A percentile compares a stretch with the other conserved stretches of the same genome.
phyloP scores from a whole-genome alignment of 2,329 filamentous ascomycete genomes.

The Aspergillus sp. region DNA sequence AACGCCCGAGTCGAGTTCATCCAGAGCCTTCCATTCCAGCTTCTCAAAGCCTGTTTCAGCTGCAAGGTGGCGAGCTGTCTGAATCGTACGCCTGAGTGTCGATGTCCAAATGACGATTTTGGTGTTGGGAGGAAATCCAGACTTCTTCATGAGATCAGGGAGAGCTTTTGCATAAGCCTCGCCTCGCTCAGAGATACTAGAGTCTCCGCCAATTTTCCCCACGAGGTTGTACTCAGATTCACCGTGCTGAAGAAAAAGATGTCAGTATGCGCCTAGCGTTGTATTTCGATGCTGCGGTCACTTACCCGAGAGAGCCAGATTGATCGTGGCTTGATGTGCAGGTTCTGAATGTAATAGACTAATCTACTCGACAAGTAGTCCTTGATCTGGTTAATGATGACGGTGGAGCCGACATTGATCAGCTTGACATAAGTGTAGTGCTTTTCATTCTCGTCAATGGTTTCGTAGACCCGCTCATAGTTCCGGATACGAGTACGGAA shows the following conservation, averaged over 20 bases:
- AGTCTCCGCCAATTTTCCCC: conserved; percentile 88
- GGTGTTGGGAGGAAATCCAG: conserved; percentile 62
- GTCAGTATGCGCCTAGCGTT: conserved; percentile 10
- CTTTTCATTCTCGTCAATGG: conserved; percentile 80
- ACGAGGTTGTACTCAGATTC: conserved; percentile 88
- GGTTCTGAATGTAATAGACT: conserved; percentile 97
- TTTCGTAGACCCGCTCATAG: conserved; percentile 95
- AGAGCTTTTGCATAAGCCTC: conserved; percentile 79
- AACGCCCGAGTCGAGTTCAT: conserved; percentile 92
- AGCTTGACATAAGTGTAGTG: conserved; percentile 93
- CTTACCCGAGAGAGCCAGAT: conserved; percentile 90
- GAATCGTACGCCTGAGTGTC: conserved; percentile 74
- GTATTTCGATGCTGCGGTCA: conserved; percentile 12
- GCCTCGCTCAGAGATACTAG: conserved; percentile 74
- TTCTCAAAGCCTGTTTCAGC: conserved; percentile 68
- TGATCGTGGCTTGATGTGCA: conserved; percentile 91
- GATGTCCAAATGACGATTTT: conserved; percentile 68
- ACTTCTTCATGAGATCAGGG: conserved; percentile 74
- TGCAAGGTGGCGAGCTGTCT: conserved; percentile 77
- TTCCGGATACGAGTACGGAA: conserved; percentile 92
- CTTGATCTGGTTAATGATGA: conserved; percentile 95
- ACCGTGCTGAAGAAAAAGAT: conserved; percentile 57
- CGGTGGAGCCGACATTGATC: conserved; percentile 89
- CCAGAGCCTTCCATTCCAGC: conserved; percentile 95
- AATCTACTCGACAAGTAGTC: conserved; percentile 95